Percentiles rank a stretch among this genome's conserved stretches.
Evolutionary conservation across 768 basidiomycete genomes (phyloP).

Genomic region (Boletus sensibilis): DNA sequence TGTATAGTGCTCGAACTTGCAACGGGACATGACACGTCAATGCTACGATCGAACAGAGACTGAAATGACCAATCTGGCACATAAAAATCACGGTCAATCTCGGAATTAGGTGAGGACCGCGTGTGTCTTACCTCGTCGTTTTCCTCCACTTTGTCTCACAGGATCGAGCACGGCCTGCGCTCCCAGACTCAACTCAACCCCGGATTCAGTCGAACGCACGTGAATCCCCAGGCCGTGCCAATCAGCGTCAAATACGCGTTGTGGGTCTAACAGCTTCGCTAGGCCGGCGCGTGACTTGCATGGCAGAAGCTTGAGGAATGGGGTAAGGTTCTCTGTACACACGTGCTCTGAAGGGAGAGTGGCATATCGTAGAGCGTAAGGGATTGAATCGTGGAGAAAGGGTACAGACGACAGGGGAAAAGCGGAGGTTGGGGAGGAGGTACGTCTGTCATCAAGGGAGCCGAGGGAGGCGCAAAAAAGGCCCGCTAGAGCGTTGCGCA

Average conservation of each 20-base stretch:
- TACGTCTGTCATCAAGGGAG: constrained; percentile 70
- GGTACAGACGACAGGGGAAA: constrained; percentile 66
- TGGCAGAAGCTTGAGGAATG: constrained; percentile 91
- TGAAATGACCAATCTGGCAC: constrained; percentile 69
- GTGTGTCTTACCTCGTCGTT: constrained; percentile 50
- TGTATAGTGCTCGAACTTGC: constrained; percentile 57
- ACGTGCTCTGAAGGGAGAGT: constrained; percentile 80
- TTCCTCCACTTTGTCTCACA: constrained; percentile 50
- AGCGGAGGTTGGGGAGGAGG: constrained; percentile 60
- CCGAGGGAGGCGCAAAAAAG: constrained; percentile 93
- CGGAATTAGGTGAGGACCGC: not conserved
- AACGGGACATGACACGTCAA: constrained; percentile 68
- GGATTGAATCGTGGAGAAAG: constrained; percentile 33
- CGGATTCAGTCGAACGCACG: constrained; percentile 59
- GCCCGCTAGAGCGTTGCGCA: constrained; percentile 88
- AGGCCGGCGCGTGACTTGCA: constrained; percentile 89
- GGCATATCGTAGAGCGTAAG: constrained; percentile 69
- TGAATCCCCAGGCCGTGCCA: constrained; percentile 90
- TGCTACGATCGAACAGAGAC: constrained; percentile 63
- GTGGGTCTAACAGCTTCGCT: constrained; percentile 78
- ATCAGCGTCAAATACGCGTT: constrained; percentile 82
- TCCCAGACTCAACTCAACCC: constrained; percentile 63
- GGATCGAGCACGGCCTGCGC: constrained; percentile 83
- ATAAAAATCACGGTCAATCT: constrained; percentile 6
- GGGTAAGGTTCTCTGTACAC: constrained; percentile 97